A percentile compares a stretch with the other conserved stretches of the same genome.
Conservation (phyloP, 345 rosid species). For the Limnanthes douglasii region DNA sequence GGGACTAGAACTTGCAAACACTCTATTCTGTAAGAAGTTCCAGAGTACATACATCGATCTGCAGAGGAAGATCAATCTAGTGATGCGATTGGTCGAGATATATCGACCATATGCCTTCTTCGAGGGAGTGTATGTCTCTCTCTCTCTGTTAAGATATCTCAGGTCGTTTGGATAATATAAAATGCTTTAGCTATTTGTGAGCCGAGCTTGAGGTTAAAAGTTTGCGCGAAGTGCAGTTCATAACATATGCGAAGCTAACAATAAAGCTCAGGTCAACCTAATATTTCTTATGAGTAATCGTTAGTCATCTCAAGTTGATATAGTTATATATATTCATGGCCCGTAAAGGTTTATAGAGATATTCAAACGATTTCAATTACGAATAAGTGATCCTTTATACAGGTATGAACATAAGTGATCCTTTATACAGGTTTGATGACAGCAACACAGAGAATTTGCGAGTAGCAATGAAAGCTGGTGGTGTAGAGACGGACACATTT, state of each 20-base stretch:
- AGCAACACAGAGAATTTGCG: no score
- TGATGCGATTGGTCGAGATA: constrained; percentile 10
- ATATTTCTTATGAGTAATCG: not conserved
- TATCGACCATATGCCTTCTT: constrained; percentile 16
- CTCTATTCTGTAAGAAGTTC: constrained; percentile 10
- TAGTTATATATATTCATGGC: no score
- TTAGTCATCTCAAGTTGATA: no score
- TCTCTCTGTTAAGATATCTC: not conserved
- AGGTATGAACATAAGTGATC: no score
- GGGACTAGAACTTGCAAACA: constrained; percentile 14
- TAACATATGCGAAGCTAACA: not conserved
- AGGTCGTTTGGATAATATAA: not conserved
- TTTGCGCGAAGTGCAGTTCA: not conserved
- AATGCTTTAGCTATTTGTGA: not conserved
- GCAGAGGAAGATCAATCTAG: constrained; percentile 2
- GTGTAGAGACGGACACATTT: no score
- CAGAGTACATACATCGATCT: constrained; percentile 1
- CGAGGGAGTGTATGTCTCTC: constrained; percentile 11
- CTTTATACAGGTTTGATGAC: no score
- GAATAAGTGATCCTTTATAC: no score
- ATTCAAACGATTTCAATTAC: no score
- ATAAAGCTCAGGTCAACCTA: not conserved
- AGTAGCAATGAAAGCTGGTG: no score
- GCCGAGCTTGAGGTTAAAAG: not conserved
- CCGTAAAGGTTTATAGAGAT: no score